Conservation (phyloP, 2,329 filamentous ascomycete genomes). For the Pezicula neosporulosa region DNA sequence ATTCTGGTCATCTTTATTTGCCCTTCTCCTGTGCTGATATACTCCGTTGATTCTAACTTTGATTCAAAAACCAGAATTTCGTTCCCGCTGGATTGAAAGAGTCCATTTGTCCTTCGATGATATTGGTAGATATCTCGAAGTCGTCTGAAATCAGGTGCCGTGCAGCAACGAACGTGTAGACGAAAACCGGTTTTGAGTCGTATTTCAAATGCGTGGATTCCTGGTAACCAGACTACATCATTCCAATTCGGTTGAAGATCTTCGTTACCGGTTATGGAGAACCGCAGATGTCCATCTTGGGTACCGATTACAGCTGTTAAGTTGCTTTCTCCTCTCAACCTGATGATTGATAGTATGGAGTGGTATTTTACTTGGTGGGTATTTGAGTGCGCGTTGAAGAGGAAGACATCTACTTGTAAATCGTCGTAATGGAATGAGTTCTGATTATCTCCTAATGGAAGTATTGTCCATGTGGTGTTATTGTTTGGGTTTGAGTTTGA, state of each 20-base stretch:
- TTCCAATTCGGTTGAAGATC: constrained; percentile 71
- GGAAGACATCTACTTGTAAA: constrained; percentile 67
- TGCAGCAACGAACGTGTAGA: constrained; percentile 66
- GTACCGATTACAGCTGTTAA: constrained; percentile 72
- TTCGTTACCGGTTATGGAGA: constrained; percentile 65
- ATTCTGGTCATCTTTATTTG: constrained; percentile 58
- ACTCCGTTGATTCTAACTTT: constrained; percentile 70
- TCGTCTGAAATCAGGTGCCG: constrained; percentile 69
- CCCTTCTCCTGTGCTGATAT: constrained; percentile 66
- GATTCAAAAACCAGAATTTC: constrained; percentile 67
- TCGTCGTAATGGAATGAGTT: constrained; percentile 75
- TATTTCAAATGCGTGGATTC: constrained; percentile 60
- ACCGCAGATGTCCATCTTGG: constrained; percentile 71
- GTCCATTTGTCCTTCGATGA: constrained; percentile 68
- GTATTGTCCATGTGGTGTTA: constrained; percentile 49
- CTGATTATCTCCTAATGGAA: constrained; percentile 69
- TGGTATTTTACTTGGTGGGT: constrained; percentile 66
- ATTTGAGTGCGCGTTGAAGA: constrained; percentile 68
- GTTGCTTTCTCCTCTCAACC: constrained; percentile 64
- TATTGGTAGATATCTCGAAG: constrained; percentile 83
- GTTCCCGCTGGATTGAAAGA: constrained; percentile 62
- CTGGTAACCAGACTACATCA: constrained; percentile 75
- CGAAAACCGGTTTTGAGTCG: constrained; percentile 71
- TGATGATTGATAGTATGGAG: constrained; percentile 70
- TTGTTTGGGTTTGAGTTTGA: constrained; percentile 26